phyloP scores from a whole-genome alignment of 2,329 filamentous ascomycete species.

The Neonectria neomacrospora region DNA sequence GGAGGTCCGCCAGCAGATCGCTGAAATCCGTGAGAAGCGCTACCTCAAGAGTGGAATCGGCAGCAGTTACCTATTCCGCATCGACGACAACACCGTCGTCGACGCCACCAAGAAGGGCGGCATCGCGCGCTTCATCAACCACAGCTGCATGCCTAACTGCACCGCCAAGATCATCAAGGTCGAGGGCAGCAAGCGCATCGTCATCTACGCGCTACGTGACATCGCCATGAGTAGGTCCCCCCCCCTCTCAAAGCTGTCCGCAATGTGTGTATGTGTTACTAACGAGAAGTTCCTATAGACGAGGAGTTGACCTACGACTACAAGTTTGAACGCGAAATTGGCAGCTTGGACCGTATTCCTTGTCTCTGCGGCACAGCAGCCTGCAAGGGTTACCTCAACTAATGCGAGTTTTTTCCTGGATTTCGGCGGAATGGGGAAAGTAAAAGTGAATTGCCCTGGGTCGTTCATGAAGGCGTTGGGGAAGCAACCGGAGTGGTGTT shows the following conservation, averaged over 20 bases:
- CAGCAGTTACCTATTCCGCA: conserved; percentile 96
- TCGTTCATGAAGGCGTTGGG: conserved; percentile 40
- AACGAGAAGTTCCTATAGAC: conserved; percentile 66
- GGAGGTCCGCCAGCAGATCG: conserved; percentile 95
- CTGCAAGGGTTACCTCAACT: conserved; percentile 99
- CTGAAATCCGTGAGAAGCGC: conserved; percentile 91
- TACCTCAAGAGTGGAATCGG: conserved; percentile 98
- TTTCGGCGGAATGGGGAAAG: conserved; percentile 15
- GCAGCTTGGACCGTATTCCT: conserved; percentile 93
- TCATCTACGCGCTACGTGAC: conserved; percentile 97
- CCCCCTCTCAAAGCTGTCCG: neutral
- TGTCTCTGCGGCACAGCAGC: conserved; percentile 96
- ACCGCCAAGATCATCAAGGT: conserved; percentile 99
- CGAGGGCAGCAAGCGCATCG: conserved; percentile 96
- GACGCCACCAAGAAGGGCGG: conserved; percentile 99
- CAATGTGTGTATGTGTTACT: conserved; percentile 12
- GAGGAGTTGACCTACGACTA: conserved; percentile 99
- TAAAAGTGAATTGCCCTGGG: conserved; percentile 35
- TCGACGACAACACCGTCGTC: conserved; percentile 96
- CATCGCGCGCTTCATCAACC: conserved; percentile 98
- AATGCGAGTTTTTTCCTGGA: conserved; percentile 49
- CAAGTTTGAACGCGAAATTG: conserved; percentile 98
- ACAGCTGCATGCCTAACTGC: conserved; percentile 98
- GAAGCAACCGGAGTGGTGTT: conserved; percentile 21
- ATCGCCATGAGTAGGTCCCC: conserved; percentile 86